phyloP scores from a whole-genome alignment of 2,329 filamentous ascomycete species.

The Botrytis medusae region DNA sequence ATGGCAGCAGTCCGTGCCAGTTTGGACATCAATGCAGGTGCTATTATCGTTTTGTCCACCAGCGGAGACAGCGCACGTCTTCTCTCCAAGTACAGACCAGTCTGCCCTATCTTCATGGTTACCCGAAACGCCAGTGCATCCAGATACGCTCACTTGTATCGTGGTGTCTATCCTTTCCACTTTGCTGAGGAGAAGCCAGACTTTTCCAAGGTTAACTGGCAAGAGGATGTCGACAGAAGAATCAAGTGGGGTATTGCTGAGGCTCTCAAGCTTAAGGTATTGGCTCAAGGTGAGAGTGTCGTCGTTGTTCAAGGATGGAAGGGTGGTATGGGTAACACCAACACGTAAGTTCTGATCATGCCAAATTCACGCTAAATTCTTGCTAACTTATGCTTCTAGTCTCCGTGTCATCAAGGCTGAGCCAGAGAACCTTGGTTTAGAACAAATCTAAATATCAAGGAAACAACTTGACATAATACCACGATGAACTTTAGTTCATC shows the following conservation, averaged over 20 bases:
- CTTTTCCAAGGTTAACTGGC: constrained; percentile 91
- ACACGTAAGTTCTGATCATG: constrained; percentile 52
- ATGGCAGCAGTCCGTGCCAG: constrained; percentile 96
- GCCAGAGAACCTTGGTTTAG: constrained; percentile 35
- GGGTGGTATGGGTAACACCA: constrained; percentile 89
- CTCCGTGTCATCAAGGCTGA: constrained; percentile 41
- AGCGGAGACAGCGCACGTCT: constrained; percentile 93
- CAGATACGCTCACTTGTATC: constrained; percentile 92
- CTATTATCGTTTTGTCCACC: constrained; percentile 93
- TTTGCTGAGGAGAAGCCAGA: constrained; percentile 94
- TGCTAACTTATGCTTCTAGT: constrained; percentile 25
- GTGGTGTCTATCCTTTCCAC: constrained; percentile 95
- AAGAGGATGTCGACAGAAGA: constrained; percentile 96
- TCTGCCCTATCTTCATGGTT: constrained; percentile 99
- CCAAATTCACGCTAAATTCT: not conserved
- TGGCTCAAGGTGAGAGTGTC: constrained; percentile 70
- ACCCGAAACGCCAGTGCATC: constrained; percentile 82
- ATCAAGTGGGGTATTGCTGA: constrained; percentile 95
- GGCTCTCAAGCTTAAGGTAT: constrained; percentile 77
- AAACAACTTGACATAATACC: not conserved
- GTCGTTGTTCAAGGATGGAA: constrained; percentile 90
- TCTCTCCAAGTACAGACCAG: constrained; percentile 96
- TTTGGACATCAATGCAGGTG: constrained; percentile 93
- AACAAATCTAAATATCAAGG: constrained; percentile 11
- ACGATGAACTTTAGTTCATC: constrained; percentile 12